These are phyloP conservation scores for Kondoa subrosea DNA, from an alignment of 768 basidiomycete species.

Conservation along the genomic window DNA sequence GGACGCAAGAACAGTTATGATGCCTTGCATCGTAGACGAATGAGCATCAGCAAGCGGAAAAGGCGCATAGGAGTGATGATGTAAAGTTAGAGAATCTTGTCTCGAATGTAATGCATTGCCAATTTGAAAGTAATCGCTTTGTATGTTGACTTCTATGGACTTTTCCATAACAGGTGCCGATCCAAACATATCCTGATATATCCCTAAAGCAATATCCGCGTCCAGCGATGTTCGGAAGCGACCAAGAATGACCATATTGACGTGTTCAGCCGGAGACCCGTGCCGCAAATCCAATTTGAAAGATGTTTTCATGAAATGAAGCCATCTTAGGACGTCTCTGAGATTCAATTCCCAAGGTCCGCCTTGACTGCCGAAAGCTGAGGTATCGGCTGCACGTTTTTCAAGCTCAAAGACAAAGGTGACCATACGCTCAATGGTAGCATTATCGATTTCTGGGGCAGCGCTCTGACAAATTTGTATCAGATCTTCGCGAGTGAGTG, in stretches of 20 bases:
- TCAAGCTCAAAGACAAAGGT: conserved; percentile 57
- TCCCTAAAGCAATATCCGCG: conserved; percentile 34
- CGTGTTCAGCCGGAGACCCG: conserved; percentile 16
- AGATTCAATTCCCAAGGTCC: conserved; percentile 97
- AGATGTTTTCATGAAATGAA: conserved; percentile 37
- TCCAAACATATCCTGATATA: conserved; percentile 32
- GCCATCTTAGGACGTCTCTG: conserved; percentile 80
- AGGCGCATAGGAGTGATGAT: conserved; percentile 1
- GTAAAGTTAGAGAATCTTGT: background rate
- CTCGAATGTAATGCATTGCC: background rate
- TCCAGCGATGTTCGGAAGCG: conserved; percentile 67
- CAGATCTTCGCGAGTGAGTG: conserved; percentile 61
- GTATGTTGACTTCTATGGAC: conserved; percentile 30
- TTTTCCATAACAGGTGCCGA: conserved; percentile 38
- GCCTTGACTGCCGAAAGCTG: conserved; percentile 48
- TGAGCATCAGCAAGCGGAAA: background rate
- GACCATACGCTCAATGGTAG: conserved; percentile 56
- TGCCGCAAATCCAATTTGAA: conserved; percentile 30
- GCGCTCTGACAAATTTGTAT: conserved; percentile 57
- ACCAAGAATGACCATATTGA: conserved; percentile 55
- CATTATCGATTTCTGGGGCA: conserved; percentile 46
- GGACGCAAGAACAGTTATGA: background rate
- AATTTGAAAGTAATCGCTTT: conserved; percentile 7
- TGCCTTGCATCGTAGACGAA: background rate
- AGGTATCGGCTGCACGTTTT: conserved; percentile 39